Evolutionary conservation across 352 stramenopile genomes (phyloP).

Genomic region (Globisporangium abappressorium): DNA sequence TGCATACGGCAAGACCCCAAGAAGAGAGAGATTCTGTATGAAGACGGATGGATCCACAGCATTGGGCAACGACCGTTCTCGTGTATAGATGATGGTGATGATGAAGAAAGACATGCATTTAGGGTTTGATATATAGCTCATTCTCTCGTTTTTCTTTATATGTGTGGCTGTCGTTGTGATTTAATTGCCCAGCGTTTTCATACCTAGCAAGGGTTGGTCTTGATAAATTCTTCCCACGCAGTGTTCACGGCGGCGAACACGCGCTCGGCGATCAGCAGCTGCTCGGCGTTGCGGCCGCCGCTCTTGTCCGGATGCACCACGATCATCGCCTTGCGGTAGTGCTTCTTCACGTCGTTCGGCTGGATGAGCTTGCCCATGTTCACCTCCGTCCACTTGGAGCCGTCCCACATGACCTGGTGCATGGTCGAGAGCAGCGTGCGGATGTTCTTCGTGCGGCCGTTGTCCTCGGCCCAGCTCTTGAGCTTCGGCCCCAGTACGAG

Average conservation of each 20-base stretch:
- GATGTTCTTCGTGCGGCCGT: constrained; percentile 89
- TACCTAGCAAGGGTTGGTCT: constrained; percentile 62
- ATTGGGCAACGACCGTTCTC: not conserved
- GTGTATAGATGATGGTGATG: constrained; percentile 25
- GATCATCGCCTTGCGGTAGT: constrained; percentile 92
- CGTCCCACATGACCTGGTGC: constrained; percentile 90
- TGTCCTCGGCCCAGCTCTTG: constrained; percentile 83
- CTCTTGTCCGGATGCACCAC: constrained; percentile 91
- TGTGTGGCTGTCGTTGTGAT: not conserved
- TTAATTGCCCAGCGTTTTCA: constrained; percentile 18
- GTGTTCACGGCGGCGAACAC: constrained; percentile 90
- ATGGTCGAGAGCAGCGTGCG: constrained; percentile 89
- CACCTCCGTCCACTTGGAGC: constrained; percentile 83
- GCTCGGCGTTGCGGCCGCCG: constrained; percentile 77
- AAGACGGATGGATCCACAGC: not conserved
- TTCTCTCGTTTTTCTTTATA: constrained; percentile 1
- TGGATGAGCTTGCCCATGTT: constrained; percentile 91
- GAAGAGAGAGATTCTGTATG: not conserved
- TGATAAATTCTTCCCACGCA: constrained; percentile 86
- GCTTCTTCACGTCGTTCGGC: constrained; percentile 88
- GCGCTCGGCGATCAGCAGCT: constrained; percentile 88
- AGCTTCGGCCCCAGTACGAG: constrained; percentile 62
- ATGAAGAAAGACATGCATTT: constrained; percentile 23
- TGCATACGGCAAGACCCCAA: not conserved
- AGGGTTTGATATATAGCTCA: constrained; percentile 13